These are phyloP conservation scores for Umbelopsis sp. DNA, from an alignment of 371 early-diverging fungal species.

Conservation along the genomic window DNA sequence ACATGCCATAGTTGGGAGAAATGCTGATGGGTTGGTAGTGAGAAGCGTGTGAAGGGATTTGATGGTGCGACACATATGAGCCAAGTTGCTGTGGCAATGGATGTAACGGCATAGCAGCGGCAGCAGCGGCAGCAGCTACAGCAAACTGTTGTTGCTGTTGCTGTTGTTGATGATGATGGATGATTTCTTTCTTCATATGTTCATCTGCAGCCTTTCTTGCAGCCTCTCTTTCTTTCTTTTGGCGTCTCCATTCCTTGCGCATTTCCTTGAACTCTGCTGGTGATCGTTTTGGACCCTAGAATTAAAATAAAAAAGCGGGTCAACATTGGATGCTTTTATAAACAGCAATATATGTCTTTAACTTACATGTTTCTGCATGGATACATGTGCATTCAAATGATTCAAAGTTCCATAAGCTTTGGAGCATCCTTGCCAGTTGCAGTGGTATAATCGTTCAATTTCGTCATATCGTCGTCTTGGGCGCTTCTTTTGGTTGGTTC, in stretches of 20 bases:
- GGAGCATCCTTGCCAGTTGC: constrained; percentile 64
- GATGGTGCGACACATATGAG: not conserved
- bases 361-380: constrained; percentile 75
- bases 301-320: constrained; percentile 2
- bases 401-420: constrained; percentile 77
- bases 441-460: constrained; percentile 70
- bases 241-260: constrained; percentile 54
- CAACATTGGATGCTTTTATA: not conserved
- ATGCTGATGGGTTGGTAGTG: constrained; percentile 14
- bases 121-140: constrained; percentile 8
- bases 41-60: constrained; percentile 8
- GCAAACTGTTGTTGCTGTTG: constrained; percentile 16
- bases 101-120: constrained; percentile 15
- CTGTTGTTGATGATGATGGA: constrained; percentile 5
- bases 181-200: constrained; percentile 16
- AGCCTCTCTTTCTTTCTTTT: constrained; percentile 42
- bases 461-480: constrained; percentile 71
- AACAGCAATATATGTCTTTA: not conserved
- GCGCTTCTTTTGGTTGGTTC: constrained; percentile 66
- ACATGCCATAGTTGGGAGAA: constrained; percentile 8
- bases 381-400: constrained; percentile 74
- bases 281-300: constrained; percentile 45
- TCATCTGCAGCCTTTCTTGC: constrained; percentile 36
- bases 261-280: constrained; percentile 69
- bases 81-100: not conserved